These are phyloP conservation scores for Chlamydomonas asymmetrica DNA, from an alignment of 139 green algal species.

Conservation along the genomic window DNA sequence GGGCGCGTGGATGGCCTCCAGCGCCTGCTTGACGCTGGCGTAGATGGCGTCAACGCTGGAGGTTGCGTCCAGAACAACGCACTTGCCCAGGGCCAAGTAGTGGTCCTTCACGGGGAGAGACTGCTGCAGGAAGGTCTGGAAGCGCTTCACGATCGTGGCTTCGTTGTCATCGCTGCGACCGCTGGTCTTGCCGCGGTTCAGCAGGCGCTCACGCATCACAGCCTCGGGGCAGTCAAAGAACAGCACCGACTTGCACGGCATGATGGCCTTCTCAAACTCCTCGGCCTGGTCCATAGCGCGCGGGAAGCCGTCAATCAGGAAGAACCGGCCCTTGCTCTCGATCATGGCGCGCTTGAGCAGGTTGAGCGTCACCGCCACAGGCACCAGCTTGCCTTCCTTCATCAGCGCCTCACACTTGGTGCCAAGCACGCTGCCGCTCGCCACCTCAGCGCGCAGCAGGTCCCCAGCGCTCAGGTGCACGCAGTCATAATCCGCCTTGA, in stretches of 20 bases:
- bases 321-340: slow-evolving; percentile 56
- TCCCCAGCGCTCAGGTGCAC: slow-evolving; percentile 69
- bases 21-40: slow-evolving; percentile 7
- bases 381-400: slow-evolving; percentile 84
- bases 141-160: slow-evolving; percentile 94
- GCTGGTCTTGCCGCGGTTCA: slow-evolving; percentile 82
- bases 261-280: slow-evolving; percentile 64
- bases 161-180: slow-evolving; percentile 94
- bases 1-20: slow-evolving; percentile 1
- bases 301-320: slow-evolving; percentile 93
- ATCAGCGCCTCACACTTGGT: slow-evolving; percentile 73
- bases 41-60: slow-evolving; percentile 9
- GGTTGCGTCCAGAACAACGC: slow-evolving; percentile 17
- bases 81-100: slow-evolving; percentile 74
- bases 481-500: slow-evolving; percentile 30
- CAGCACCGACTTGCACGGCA: slow-evolving; percentile 33
- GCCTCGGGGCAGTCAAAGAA: slow-evolving; percentile 58
- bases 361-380: slow-evolving; percentile 65
- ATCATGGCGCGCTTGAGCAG: slow-evolving; percentile 69
- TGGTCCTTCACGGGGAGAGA: slow-evolving; percentile 85
- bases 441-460: slow-evolving; percentile 77
- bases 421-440: slow-evolving; percentile 50
- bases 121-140: slow-evolving; percentile 85
- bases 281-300: slow-evolving; percentile 79
- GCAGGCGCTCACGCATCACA: slow-evolving; percentile 85